phyloP scores from a whole-genome alignment of 192 early-diverging fungal species.

The Piromyces finnis region DNA sequence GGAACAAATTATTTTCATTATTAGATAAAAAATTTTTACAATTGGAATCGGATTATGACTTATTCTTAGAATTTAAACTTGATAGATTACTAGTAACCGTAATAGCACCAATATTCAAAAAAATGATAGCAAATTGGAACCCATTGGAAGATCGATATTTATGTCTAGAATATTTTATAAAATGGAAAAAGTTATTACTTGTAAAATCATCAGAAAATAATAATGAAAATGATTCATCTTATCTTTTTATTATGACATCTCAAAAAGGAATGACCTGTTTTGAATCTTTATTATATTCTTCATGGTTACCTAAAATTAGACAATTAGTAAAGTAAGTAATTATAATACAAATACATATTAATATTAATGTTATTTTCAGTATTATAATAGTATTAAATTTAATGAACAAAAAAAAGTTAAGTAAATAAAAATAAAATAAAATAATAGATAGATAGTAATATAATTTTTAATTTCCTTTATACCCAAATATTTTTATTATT shows the following conservation, averaged over 20 bases:
- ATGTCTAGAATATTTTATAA: slow-evolving; percentile 21
- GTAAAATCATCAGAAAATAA: slow-evolving; percentile 6
- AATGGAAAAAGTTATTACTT: slow-evolving; percentile 39
- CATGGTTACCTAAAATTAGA: slow-evolving; percentile 62
- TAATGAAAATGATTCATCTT: slow-evolving; percentile 8
- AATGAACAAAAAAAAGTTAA: too few species aligned
- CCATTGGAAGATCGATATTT: slow-evolving; percentile 38
- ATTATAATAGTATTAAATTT: too few species aligned
- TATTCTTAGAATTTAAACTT: slow-evolving; percentile 34
- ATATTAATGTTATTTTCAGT: too few species aligned
- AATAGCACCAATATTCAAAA: slow-evolving; percentile 28
- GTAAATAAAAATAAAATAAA: too few species aligned
- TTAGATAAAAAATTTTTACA: slow-evolving; percentile 30
- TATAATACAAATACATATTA: background rate
- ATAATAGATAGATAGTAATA: too few species aligned
- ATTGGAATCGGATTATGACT: slow-evolving; percentile 33
- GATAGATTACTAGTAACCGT: slow-evolving; percentile 46
- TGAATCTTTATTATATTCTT: slow-evolving; percentile 53
- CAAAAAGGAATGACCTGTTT: slow-evolving; percentile 44
- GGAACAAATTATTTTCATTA: slow-evolving; percentile 13
- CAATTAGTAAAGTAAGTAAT: slow-evolving; percentile 54
- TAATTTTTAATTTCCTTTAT: too few species aligned
- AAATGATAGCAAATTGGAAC: slow-evolving; percentile 34
- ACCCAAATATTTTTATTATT: too few species aligned
- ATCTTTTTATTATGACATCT: background rate